Percentiles rank a stretch among this genome's conserved stretches.
phyloP scores from a whole-genome alignment of 1,139 yeast genomes.

The Geotrichum candidum region DNA sequence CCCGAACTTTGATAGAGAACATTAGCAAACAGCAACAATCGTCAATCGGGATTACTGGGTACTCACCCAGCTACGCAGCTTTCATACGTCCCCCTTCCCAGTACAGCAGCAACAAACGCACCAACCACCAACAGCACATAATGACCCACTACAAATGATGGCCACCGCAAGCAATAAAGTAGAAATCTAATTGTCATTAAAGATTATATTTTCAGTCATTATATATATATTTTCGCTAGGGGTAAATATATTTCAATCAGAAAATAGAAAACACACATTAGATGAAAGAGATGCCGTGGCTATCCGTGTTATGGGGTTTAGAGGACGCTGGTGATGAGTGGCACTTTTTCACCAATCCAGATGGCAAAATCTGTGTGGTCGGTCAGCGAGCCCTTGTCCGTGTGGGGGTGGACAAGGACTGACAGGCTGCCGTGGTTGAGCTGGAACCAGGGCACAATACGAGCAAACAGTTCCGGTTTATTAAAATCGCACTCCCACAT shows the following conservation, averaged over 20 bases:
- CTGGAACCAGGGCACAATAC: slow-evolving; percentile 41
- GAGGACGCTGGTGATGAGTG: slow-evolving; percentile 23
- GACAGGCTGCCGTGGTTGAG: slow-evolving; percentile 47
- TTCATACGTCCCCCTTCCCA: no score
- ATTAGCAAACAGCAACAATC: background rate
- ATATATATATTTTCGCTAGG: background rate
- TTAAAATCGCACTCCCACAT: slow-evolving; percentile 41
- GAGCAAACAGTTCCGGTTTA: slow-evolving; percentile 33
- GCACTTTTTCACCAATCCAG: slow-evolving; percentile 46
- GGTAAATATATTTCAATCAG: no score
- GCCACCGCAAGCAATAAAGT: background rate
- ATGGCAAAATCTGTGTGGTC: slow-evolving; percentile 52
- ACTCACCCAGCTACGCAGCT: background rate
- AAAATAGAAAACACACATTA: no score
- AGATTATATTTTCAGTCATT: background rate
- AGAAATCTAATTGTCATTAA: background rate
- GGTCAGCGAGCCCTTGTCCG: slow-evolving; percentile 34
- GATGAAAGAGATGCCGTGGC: no score
- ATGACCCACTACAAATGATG: no score
- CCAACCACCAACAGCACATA: no score
- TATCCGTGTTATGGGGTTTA: background rate
- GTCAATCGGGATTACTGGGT: background rate
- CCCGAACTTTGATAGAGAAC: background rate
- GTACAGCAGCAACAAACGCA: no score
- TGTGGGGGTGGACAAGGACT: slow-evolving; percentile 51